Percentiles rank a stretch among this genome's conserved stretches.
Conservation (phyloP, 331 rosid genomes). For the Acacia pycnantha region DNA sequence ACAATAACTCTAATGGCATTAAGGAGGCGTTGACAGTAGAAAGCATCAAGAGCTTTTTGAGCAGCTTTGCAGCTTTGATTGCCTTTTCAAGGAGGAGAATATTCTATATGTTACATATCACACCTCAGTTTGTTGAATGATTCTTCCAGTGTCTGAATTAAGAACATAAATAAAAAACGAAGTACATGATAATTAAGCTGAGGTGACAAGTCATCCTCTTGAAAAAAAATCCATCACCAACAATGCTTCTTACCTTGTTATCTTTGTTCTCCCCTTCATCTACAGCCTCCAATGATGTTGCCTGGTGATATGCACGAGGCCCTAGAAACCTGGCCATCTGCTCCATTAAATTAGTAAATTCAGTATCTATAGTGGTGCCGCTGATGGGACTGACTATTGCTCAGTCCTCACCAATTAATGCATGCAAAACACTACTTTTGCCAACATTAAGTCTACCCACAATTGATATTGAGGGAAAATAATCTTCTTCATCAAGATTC, state of each 20-base stretch:
- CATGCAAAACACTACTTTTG: conserved; percentile 95
- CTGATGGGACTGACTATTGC: conserved; percentile 97
- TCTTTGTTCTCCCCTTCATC: too few species aligned
- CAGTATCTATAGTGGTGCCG: conserved; percentile 58
- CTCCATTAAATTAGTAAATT: too few species aligned
- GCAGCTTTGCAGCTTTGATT: conserved; percentile 75
- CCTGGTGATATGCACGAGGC: too few species aligned
- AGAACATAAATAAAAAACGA: not conserved
- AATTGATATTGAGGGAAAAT: conserved; percentile 92
- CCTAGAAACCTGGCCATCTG: too few species aligned
- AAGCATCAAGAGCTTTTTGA: conserved; percentile 63
- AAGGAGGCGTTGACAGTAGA: conserved; percentile 73
- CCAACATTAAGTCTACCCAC: conserved; percentile 99
- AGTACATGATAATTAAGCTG: too few species aligned
- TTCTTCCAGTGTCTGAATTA: conserved; percentile 62
- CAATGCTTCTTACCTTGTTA: too few species aligned
- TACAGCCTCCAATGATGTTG: too few species aligned
- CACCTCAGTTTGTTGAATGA: conserved; percentile 76
- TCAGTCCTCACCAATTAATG: conserved; percentile 92
- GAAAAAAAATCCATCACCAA: too few species aligned
- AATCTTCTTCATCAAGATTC: conserved; percentile 55
- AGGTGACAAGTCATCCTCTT: too few species aligned
- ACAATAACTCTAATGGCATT: conserved; percentile 79
- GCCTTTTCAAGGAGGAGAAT: conserved; percentile 70
- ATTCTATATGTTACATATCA: conserved; percentile 60